A percentile compares a stretch with the other conserved stretches of the same genome.
Evolutionary conservation across 257 asterid species (phyloP).

Genomic region (Capsicum chinense): DNA sequence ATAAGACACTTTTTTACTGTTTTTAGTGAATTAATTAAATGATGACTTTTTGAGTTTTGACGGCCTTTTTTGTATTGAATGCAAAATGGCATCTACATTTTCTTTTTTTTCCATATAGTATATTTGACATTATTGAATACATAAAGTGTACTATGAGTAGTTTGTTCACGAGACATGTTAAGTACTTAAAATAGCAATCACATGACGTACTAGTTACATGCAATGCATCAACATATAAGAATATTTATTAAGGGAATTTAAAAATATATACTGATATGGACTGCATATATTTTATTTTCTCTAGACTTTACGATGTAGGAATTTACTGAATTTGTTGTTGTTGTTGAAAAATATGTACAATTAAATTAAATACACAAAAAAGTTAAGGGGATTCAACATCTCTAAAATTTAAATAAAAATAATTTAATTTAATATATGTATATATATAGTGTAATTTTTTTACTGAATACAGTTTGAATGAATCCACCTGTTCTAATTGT

Average conservation of each 20-base stretch:
- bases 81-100: background rate
- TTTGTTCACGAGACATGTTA: background rate
- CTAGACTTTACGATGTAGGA: too few relatives aligned
- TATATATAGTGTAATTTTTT: too few relatives aligned
- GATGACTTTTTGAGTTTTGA: background rate
- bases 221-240: background rate
- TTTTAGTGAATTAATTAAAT: constrained; percentile 2
- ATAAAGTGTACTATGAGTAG: background rate
- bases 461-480: too few relatives aligned
- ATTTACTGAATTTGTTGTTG: too few relatives aligned
- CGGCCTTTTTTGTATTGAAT: background rate
- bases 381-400: too few relatives aligned
- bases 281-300: too few relatives aligned
- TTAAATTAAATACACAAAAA: background rate
- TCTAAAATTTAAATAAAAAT: too few relatives aligned
- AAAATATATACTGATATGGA: too few relatives aligned
- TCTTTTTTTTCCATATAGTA: background rate
- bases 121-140: background rate
- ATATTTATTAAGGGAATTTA: too few relatives aligned
- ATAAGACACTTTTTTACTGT: background rate
- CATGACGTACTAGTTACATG: background rate
- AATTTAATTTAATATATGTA: too few relatives aligned
- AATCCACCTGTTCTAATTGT: too few relatives aligned
- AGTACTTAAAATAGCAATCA: background rate
- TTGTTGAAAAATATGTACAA: background rate